These are phyloP conservation scores for Oidiodendron maius DNA, from an alignment of 495 filamentous ascomycete species.

Conservation along the genomic window DNA sequence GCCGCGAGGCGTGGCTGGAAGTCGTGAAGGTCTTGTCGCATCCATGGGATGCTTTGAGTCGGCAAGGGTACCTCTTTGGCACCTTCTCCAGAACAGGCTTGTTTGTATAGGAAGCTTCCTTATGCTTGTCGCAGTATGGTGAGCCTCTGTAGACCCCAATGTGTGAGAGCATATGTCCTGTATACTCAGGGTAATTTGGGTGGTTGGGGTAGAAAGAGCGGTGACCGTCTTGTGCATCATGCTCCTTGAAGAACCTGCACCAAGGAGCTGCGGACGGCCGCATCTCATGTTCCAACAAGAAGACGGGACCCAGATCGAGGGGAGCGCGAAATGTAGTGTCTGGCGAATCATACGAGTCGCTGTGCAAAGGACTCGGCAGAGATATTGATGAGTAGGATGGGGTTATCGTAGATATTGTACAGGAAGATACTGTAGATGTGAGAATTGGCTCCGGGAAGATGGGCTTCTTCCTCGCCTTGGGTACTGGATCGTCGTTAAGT, in stretches of 20 bases:
- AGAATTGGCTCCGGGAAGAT: slow-evolving; percentile 6
- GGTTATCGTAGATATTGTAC: slow-evolving; percentile 22
- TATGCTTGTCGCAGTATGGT: slow-evolving; percentile 8
- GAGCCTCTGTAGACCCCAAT: slow-evolving; percentile 2
- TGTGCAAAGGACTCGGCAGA: slow-evolving; percentile 43
- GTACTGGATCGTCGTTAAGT: slow-evolving; percentile 42
- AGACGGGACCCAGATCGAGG: slow-evolving; percentile 38
- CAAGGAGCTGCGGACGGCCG: slow-evolving; percentile 3
- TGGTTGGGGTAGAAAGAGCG: slow-evolving; percentile 5
- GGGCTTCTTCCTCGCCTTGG: background rate
- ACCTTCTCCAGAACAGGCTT: slow-evolving; percentile 4
- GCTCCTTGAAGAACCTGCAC: slow-evolving; percentile 17
- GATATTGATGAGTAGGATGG: slow-evolving; percentile 31
- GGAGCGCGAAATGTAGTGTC: slow-evolving; percentile 39
- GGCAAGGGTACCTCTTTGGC: slow-evolving; percentile 59
- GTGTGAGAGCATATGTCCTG: slow-evolving; percentile 4
- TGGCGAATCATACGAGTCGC: slow-evolving; percentile 50
- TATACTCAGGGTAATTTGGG: background rate
- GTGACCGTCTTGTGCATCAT: slow-evolving; percentile 2
- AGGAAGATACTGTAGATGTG: slow-evolving; percentile 15
- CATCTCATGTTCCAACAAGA: slow-evolving; percentile 30
- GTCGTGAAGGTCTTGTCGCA: slow-evolving; percentile 88
- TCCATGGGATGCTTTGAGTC: slow-evolving; percentile 55
- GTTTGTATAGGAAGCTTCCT: slow-evolving; percentile 8
- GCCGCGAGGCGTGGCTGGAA: slow-evolving; percentile 91